Conservation (phyloP, 2,329 filamentous ascomycete species). For the Tympanopsis confertula region DNA sequence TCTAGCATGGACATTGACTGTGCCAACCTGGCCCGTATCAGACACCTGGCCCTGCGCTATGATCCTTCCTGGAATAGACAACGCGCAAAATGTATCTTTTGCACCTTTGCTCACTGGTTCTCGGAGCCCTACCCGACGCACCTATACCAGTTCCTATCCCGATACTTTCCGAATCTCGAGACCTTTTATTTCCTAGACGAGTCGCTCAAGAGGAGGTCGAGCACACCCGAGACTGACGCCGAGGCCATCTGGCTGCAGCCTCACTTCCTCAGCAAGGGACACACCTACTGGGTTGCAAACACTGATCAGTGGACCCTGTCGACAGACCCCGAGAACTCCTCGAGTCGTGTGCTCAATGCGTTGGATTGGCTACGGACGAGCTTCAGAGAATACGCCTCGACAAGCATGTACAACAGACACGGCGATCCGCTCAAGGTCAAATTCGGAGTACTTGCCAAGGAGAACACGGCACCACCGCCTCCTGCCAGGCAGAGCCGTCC, state of each 20-base stretch:
- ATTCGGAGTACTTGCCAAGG: conserved; percentile 28
- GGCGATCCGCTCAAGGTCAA: conserved; percentile 20
- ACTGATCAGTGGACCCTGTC: conserved; percentile 12
- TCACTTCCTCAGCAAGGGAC: conserved; percentile 3
- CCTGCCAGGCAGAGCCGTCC: neutral
- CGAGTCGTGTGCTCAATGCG: conserved; percentile 19
- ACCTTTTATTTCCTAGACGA: conserved; percentile 32
- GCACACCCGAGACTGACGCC: conserved; percentile 2
- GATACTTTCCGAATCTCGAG: conserved; percentile 27
- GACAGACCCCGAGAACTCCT: conserved; percentile 13
- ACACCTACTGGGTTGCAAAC: conserved; percentile 20
- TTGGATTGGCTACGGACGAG: conserved; percentile 23
- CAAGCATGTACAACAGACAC: conserved; percentile 18
- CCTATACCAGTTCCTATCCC: conserved; percentile 28
- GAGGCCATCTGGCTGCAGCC: neutral
- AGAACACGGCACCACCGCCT: conserved; percentile 10
- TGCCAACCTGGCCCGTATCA: conserved; percentile 12
- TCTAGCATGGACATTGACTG: neutral
- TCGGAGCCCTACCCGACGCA: conserved; percentile 22
- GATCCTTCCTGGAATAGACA: conserved; percentile 26
- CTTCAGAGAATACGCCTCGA: conserved; percentile 23
- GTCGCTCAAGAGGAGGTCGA: conserved; percentile 19
- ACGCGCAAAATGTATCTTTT: conserved; percentile 16
- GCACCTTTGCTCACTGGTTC: conserved; percentile 17
- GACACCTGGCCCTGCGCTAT: conserved; percentile 27